phyloP scores from a whole-genome alignment of 2,329 filamentous ascomycete genomes.

The Eurotiales sp. region DNA sequence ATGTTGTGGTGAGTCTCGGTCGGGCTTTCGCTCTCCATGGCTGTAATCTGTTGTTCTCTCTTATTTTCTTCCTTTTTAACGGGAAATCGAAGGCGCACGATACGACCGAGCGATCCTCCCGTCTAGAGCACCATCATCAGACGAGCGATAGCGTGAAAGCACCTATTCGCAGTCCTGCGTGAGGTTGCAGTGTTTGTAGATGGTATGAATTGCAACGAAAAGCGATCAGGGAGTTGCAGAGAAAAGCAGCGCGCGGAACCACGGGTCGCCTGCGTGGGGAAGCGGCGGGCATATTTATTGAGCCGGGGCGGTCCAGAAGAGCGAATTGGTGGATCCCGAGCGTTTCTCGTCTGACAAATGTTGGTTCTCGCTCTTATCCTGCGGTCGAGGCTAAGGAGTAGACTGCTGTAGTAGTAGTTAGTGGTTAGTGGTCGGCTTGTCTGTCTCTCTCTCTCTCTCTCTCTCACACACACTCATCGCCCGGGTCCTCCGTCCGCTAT shows the following conservation, averaged over 20 bases:
- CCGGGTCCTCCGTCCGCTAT: too few species aligned
- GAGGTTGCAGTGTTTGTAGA: not conserved
- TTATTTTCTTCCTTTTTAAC: not conserved
- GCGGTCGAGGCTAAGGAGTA: too few species aligned
- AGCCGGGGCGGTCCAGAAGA: not conserved
- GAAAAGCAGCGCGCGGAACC: not conserved
- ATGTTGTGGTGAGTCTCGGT: too few species aligned
- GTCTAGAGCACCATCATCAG: slow-evolving; percentile 4
- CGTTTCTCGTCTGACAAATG: too few species aligned
- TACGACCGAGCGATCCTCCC: not conserved
- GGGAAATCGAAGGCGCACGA: not conserved
- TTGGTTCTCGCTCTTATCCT: not conserved
- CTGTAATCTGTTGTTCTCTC: not conserved
- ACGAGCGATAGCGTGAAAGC: not conserved
- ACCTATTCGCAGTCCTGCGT: not conserved
- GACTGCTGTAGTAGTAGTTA: too few species aligned
- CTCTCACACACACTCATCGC: too few species aligned
- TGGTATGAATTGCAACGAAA: not conserved
- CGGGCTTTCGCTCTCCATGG: not conserved
- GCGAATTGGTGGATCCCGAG: too few species aligned
- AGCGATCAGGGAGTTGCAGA: not conserved
- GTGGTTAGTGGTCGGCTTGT: too few species aligned
- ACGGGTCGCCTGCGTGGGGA: not conserved
- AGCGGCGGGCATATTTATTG: not conserved
- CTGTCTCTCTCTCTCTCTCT: too few species aligned